Evolutionary conservation across 148 eudicot species (phyloP).

Genomic region (Salicornia ramosissima): DNA sequence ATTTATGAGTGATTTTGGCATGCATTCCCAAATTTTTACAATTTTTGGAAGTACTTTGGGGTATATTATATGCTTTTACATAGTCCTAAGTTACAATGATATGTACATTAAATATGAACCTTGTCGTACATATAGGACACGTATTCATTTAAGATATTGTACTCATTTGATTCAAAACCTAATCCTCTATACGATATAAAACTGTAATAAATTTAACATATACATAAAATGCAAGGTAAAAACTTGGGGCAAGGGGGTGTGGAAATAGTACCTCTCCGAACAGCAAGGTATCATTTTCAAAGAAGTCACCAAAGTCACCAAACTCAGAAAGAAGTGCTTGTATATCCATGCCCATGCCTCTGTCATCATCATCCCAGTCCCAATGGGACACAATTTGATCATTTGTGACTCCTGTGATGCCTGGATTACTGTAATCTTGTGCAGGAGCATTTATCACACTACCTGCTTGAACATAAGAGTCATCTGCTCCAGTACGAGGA

Average conservation of each 20-base stretch:
- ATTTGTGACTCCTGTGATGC: slow-evolving; percentile 49
- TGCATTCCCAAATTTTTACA: too few relatives aligned
- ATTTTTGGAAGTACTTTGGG: too few relatives aligned
- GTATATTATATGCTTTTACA: too few relatives aligned
- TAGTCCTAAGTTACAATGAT: too few relatives aligned
- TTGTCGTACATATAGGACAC: too few relatives aligned
- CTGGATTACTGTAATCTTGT: slow-evolving; percentile 53
- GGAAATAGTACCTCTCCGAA: slow-evolving; percentile 82
- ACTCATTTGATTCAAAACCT: too few relatives aligned
- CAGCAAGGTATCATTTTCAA: slow-evolving; percentile 73
- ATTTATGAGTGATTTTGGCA: too few relatives aligned
- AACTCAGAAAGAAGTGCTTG: slow-evolving; percentile 91
- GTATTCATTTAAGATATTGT: too few relatives aligned
- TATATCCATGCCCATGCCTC: slow-evolving; percentile 78
- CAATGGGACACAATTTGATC: slow-evolving; percentile 59
- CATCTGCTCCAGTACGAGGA: slow-evolving; percentile 55
- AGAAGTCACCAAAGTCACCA: slow-evolving; percentile 96
- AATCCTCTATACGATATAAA: neutral
- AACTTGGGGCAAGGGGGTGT: too few relatives aligned
- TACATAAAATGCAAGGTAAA: neutral
- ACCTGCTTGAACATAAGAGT: slow-evolving; percentile 59
- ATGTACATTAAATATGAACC: too few relatives aligned
- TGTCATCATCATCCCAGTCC: slow-evolving; percentile 94
- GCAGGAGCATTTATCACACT: slow-evolving; percentile 40
- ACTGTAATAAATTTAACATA: neutral